A percentile compares a stretch with the other conserved stretches of the same genome.
phyloP scores from a whole-genome alignment of 352 stramenopile species.

The Phytopythium kandeliae region DNA sequence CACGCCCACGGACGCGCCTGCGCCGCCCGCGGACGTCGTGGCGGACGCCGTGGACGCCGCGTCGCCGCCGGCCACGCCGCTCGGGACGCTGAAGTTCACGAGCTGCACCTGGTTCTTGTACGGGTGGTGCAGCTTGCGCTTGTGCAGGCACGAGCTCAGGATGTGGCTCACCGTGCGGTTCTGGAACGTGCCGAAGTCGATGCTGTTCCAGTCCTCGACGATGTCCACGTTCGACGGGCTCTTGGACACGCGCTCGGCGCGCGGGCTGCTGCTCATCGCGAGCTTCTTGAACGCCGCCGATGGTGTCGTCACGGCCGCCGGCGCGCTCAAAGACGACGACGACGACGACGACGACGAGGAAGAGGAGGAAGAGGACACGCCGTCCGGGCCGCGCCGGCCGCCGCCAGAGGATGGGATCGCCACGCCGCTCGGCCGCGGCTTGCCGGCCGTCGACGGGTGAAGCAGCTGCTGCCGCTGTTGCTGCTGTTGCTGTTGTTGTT shows the following conservation, averaged over 20 bases:
- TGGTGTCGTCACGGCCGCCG: not conserved
- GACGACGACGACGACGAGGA: slow-evolving; percentile 1
- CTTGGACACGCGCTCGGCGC: slow-evolving; percentile 38
- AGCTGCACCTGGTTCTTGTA: slow-evolving; percentile 85
- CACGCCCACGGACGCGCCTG: not conserved
- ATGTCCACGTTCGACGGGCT: slow-evolving; percentile 74
- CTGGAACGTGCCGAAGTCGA: slow-evolving; percentile 79
- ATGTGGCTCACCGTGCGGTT: slow-evolving; percentile 84
- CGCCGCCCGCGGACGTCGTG: not conserved
- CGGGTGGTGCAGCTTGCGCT: slow-evolving; percentile 73
- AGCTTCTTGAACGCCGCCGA: slow-evolving; percentile 19
- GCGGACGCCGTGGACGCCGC: not conserved
- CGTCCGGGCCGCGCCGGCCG: too few species aligned
- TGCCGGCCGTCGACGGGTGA: not conserved
- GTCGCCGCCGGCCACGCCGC: slow-evolving; percentile 9
- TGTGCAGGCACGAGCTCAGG: slow-evolving; percentile 75
- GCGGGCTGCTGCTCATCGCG: slow-evolving; percentile 46
- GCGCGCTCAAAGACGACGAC: too few species aligned
- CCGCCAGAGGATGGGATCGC: not conserved
- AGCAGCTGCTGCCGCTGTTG: not conserved
- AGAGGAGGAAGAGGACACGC: not conserved
- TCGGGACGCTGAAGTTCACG: slow-evolving; percentile 74
- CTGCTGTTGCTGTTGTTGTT: slow-evolving; percentile 13
- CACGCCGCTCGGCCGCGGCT: slow-evolving; percentile 1
- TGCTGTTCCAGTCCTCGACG: slow-evolving; percentile 71